Base-by-base conservation (phyloP, 2,329 filamentous ascomycete species). In the Aspergillus persii region DNA sequence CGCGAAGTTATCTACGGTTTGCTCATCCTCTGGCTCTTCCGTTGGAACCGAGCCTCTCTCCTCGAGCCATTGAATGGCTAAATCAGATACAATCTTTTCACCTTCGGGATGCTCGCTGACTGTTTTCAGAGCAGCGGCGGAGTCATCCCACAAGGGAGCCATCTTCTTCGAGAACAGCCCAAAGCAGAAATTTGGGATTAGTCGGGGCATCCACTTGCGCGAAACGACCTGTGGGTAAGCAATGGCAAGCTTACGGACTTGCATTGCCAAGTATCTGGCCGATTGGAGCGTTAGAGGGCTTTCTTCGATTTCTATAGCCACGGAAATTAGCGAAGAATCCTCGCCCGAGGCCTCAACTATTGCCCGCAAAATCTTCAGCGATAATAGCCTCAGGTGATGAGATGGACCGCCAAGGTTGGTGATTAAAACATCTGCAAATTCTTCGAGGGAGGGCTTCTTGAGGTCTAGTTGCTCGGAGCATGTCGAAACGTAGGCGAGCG, bases 101-200 rank as follows among this genome's bases (percentile, higher is more conserved):
- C 91, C 92, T 44, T 79, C 76, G 64, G 89, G 88, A 26, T 83
- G 83, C 65, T 90, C 84, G 23, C 87, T 84, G 56, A 99, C 87
- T 54, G 88, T 83, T 68, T 91, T 89, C 69, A 99, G 77, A 0
- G 90, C 87, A 56, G 87, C 84, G 53, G 89, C 86, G 0, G 91
- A 85, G 68, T 96, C 91, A 61, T 96, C 91, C 91, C 94, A 97
- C 5, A 96, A 81, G 39, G 92, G 92, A 0, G 92, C 85, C 64
- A 97, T 82, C 66, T 89, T 91, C 52, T 96, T 87, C 0, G 93
- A 95, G 60, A 98, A 83, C 75, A 97, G 84, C 52, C 95, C 95
- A 67, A 97, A 96, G 67, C 92, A 87, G 69, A 93, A 98, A 0
- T 86, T 83, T 0, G 93, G 90, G 31, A 98, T 83, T 6, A 92